Conservation (phyloP, 345 rosid genomes). For the Rhizophora apiculata region DNA sequence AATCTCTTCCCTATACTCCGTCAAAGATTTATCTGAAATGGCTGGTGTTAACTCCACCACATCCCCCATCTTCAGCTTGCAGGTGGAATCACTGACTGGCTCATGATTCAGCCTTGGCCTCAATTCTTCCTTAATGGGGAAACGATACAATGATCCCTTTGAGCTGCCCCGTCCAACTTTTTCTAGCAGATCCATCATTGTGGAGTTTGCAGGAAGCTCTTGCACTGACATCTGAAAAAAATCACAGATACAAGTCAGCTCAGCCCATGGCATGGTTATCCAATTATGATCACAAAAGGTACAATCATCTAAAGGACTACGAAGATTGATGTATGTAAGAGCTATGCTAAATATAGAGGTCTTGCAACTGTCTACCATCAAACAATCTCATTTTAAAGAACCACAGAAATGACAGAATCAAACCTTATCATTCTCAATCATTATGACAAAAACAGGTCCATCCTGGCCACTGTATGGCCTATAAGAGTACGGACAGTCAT, state of each 20-base stretch:
- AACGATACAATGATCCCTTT: conserved; percentile 63
- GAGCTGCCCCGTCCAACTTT: conserved; percentile 68
- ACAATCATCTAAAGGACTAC: too few species aligned
- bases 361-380: too few species aligned
- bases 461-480: conserved; percentile 55
- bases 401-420: conserved; percentile 6
- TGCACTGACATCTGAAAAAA: conserved; percentile 91
- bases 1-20: conserved; percentile 84
- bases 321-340: too few species aligned
- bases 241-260: conserved; percentile 2
- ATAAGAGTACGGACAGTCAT: conserved; percentile 71
- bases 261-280: too few species aligned
- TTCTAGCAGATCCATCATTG: conserved; percentile 70
- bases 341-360: too few species aligned
- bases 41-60: conserved; percentile 93
- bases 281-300: too few species aligned
- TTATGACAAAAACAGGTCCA: conserved; percentile 75
- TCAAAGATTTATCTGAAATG: conserved; percentile 73
- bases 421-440: conserved; percentile 90
- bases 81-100: conserved; percentile 59
- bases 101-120: conserved; percentile 74
- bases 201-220: conserved; percentile 70
- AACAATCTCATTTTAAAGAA: neutral
- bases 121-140: conserved; percentile 76
- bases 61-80: conserved; percentile 89